phyloP scores from a whole-genome alignment of 2,329 filamentous ascomycete species.

The Epichloe coenophiala region DNA sequence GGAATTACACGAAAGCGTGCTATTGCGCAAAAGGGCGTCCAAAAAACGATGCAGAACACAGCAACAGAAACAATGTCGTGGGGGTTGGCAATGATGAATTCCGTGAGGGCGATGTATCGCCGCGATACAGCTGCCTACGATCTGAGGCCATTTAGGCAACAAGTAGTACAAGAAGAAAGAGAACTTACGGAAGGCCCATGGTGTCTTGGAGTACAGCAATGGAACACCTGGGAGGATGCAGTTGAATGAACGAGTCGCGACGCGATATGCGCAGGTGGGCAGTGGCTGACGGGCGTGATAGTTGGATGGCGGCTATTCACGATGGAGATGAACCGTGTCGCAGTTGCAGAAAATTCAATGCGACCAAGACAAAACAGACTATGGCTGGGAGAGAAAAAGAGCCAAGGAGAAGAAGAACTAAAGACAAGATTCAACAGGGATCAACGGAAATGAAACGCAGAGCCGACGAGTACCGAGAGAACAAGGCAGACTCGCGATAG shows the following conservation, averaged over 20 bases:
- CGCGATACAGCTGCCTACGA: not conserved
- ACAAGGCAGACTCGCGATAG: not conserved
- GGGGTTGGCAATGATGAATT: not conserved
- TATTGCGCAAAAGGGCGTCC: not conserved
- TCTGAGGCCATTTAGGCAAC: not conserved
- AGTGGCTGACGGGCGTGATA: not conserved
- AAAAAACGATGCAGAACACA: not conserved
- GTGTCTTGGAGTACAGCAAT: constrained; percentile 2
- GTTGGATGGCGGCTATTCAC: not conserved
- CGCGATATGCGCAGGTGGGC: not conserved
- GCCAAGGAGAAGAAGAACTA: not conserved
- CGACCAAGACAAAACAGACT: not conserved
- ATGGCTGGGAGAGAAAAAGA: not conserved
- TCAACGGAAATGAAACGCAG: not conserved
- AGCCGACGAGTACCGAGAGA: not conserved
- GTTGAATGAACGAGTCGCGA: not conserved
- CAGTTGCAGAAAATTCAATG: not conserved
- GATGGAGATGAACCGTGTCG: not conserved
- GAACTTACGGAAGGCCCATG: constrained; percentile 37
- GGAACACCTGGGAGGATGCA: not conserved
- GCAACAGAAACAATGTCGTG: not conserved
- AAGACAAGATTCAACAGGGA: not conserved
- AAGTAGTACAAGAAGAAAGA: constrained; percentile 4
- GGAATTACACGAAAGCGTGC: not conserved
- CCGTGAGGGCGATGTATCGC: not conserved